phyloP scores from a whole-genome alignment of 192 early-diverging fungal genomes.

The Coemansia sp. region DNA sequence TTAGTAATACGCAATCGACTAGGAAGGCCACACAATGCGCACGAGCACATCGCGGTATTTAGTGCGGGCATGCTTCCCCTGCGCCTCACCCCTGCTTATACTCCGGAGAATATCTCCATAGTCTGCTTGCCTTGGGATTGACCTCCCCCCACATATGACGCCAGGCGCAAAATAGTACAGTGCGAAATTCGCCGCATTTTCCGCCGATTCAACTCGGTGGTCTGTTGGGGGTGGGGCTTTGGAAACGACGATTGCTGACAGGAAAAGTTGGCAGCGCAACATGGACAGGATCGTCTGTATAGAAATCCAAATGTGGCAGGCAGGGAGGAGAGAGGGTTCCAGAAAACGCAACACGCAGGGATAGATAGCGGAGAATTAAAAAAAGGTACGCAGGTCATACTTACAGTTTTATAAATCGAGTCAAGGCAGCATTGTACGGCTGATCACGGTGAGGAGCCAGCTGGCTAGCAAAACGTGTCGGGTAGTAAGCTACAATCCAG shows the following conservation, averaged over 20 bases:
- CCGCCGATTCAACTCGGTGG: neutral
- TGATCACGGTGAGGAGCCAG: constrained; percentile 8
- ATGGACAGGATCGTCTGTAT: neutral
- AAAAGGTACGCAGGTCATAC: neutral
- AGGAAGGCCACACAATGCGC: neutral
- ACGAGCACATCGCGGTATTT: constrained; percentile 10
- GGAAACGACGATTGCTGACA: neutral
- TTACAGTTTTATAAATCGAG: neutral
- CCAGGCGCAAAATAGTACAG: neutral
- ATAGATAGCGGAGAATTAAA: neutral
- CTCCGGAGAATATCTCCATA: neutral
- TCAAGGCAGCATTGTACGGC: neutral
- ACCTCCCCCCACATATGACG: neutral
- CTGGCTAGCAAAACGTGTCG: neutral
- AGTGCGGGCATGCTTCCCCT: constrained; percentile 7
- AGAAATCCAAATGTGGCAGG: neutral
- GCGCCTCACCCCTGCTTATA: neutral
- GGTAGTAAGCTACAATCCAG: constrained; percentile 58
- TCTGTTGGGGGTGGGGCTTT: constrained; percentile 1
- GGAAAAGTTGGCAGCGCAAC: neutral
- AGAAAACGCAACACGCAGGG: neutral
- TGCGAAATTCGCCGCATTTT: constrained; percentile 1
- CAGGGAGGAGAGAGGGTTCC: neutral
- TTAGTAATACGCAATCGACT: constrained; percentile 4
- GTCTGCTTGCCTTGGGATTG: neutral